Evolutionary conservation across 73 alveolate species (phyloP).

Genomic region (Paramecium biaurelia): DNA sequence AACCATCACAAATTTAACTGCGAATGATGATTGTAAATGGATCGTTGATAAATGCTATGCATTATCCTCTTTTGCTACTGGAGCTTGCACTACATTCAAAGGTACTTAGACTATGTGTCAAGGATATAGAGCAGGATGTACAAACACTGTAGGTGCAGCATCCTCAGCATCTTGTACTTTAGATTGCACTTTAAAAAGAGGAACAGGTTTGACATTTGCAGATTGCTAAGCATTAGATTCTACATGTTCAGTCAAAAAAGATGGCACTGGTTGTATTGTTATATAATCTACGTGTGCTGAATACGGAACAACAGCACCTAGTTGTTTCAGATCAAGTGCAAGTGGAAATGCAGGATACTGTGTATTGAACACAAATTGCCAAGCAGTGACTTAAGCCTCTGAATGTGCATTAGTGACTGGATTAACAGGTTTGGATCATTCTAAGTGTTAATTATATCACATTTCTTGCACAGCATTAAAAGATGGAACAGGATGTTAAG

Average conservation of each 20-base stretch:
- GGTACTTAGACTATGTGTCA: background rate
- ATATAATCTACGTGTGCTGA: background rate
- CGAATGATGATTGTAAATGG: background rate
- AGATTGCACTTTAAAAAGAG: background rate
- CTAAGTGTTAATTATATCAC: background rate
- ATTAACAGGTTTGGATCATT: background rate
- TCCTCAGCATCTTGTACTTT: background rate
- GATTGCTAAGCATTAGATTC: background rate
- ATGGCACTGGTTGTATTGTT: background rate
- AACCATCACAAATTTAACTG: background rate
- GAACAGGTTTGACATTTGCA: background rate
- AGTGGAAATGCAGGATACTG: background rate
- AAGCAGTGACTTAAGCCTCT: background rate
- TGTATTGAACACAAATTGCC: background rate
- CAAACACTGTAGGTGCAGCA: background rate
- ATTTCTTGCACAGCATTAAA: background rate
- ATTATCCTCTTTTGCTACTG: background rate
- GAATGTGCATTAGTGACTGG: background rate
- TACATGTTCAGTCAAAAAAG: background rate
- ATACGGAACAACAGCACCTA: background rate
- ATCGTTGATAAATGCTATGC: background rate
- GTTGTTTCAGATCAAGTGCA: background rate
- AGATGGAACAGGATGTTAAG: background rate
- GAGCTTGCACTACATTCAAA: background rate
- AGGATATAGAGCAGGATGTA: background rate